Base-by-base conservation (phyloP, 495 filamentous ascomycete genomes). In the Talaromyces liani region DNA sequence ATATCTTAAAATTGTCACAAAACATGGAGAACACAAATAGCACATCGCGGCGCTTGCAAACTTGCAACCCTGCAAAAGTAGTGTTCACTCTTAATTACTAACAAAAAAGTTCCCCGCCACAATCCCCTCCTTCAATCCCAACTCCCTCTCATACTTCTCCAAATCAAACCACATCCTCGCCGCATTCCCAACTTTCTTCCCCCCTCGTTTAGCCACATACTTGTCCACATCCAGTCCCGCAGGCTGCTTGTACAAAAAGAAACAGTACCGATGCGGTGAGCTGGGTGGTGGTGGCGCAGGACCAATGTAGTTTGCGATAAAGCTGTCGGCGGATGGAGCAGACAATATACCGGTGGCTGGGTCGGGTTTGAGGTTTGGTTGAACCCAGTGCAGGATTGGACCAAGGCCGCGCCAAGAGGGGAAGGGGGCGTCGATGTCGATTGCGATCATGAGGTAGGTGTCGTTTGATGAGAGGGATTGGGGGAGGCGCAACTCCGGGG, bases 191-290 rank as follows among this genome's bases (percentile, higher is more conserved):
- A 85, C 20, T 4, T 74, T 73, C 65, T 78, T 70, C 2, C 75
- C 82, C 31, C 72, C 65, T 16, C 53, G 2, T 20, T 74, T 65
- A 65, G 82, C 75, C 36, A 78, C 70, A 67, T 79, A 73, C 56
- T 75, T 76, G 62, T 71, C 68, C n/a, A 51, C 71, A 29, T 80
- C 74, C 33, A 86, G 77, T 4, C 67, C 76, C 47, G 67, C 72
- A 0, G 84, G 84, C 72, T 86, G 79, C 70, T 84, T 80, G 66
- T 82, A 86, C 27, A 86, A 66, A 67, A 86, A 70, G 67, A 85
- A 85, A 12, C 78, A 60, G 66, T 87, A 86, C 7, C 84, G 81
- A 68, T 86, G 84, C 0, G 82, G 81, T 4, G 73, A 63, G 62
- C 81, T 82, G 16, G 70, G 66, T 16, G 74, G 75, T 12, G 84